Base-by-base conservation (phyloP, 139 green algal species). In the Haematococcus lacustris region DNA sequence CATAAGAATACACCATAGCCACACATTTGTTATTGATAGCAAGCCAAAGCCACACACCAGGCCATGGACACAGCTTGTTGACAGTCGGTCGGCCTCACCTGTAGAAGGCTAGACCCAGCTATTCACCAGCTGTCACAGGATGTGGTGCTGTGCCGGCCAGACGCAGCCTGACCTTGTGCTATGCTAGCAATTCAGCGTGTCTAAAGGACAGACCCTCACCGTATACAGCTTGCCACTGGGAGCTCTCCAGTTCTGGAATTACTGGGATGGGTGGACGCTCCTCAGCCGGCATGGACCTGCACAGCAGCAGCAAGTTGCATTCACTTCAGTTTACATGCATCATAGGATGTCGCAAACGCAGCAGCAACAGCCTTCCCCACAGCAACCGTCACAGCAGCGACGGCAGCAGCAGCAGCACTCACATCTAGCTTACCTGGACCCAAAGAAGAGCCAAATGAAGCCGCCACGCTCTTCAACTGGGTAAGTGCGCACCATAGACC, bases 381-480 rank as follows among this genome's bases (percentile, higher is more conserved):
- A n/a, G n/a, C n/a, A n/a, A n/a, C n/a, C n/a, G n/a, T 21, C 47
- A 57, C 47, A 57, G 47, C 47, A 21, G 21, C 47, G 13, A 21
- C 47, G 21, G 13, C 47, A 57, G 47, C 47, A 28, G 47, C 47
- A 57, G 21, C 47, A 57, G 47, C 47, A 57, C 47, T 21, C 21
- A 57, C 47, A 57, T n/a, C 13, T 57, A 21, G 4, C 70, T 23
- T 50, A 70, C 64, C 78, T 78, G 50, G 76, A 66, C 37, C 88
- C 90, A 75, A 84, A 94, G 81, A 96, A 96, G 38, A 96, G 73
- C 85, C 87, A 96, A 30, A 96, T 71, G 68, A 96, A 96, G 34
- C 89, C 90, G 41, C 87, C 89, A 74, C 63, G 76, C 80, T 91
- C 84, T 76, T 83, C 71, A 25, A 94, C 83, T 5, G 80, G 75